Percentiles rank a stretch among this genome's conserved stretches.
Conservation (phyloP, 805 yeast genomes). For the Saturnispora ahearnii region DNA sequence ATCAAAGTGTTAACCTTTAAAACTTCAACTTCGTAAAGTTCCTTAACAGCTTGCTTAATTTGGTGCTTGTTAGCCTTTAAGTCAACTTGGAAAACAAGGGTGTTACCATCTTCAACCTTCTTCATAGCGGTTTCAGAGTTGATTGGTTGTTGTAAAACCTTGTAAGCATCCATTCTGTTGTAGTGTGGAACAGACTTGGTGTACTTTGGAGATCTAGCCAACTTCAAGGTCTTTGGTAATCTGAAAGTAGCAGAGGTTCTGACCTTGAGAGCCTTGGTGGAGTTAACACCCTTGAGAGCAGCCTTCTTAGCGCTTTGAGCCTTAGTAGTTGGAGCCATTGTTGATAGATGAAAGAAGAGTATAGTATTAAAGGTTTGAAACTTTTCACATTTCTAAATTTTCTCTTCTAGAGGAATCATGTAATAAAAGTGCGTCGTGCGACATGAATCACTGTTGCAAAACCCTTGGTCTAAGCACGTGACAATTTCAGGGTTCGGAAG, state of each 20-base stretch:
- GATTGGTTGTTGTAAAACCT: constrained; percentile 87
- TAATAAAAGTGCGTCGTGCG: constrained; percentile 7
- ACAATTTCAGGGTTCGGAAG: not conserved
- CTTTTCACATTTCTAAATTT: not conserved
- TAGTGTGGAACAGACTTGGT: constrained; percentile 96
- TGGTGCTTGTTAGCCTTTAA: constrained; percentile 96
- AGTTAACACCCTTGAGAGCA: constrained; percentile 94
- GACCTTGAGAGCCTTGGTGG: constrained; percentile 82
- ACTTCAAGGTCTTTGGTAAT: constrained; percentile 93
- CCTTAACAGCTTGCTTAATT: constrained; percentile 97
- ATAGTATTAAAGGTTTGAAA: not conserved
- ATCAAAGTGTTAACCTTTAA: constrained; percentile 90
- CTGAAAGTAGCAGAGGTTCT: constrained; percentile 95
- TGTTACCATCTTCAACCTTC: constrained; percentile 99
- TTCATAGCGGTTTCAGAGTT: constrained; percentile 98
- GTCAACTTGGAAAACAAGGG: constrained; percentile 97
- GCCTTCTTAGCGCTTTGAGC: constrained; percentile 99
- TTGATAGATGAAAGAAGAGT: constrained; percentile 5
- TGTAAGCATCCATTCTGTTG: constrained; percentile 94
- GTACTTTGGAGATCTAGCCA: constrained; percentile 92
- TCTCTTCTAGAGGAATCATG: not conserved
- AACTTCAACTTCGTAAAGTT: constrained; percentile 94
- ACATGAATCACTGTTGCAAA: constrained; percentile 11
- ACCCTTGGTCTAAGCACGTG: constrained; percentile 12
- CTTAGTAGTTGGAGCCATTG: constrained; percentile 43